Percentiles rank a stretch among this genome's conserved stretches.
Evolutionary conservation across 768 basidiomycete species (phyloP).

Genomic region (Kwoniella sp.): DNA sequence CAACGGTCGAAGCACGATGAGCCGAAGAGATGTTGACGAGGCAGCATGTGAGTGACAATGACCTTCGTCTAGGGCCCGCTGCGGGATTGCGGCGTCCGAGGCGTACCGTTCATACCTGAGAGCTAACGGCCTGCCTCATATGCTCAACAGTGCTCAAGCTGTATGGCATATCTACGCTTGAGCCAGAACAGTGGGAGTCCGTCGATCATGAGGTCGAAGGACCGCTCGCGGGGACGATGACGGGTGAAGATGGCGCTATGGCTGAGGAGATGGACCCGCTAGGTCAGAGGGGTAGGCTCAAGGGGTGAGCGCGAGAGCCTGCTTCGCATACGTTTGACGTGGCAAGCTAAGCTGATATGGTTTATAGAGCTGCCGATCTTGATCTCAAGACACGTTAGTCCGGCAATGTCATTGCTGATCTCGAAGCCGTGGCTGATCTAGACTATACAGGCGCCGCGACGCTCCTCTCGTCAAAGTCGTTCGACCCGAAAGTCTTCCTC

Average conservation of each 20-base stretch:
- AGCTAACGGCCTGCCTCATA: neutral
- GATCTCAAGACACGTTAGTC: conserved; percentile 57
- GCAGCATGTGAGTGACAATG: conserved; percentile 26
- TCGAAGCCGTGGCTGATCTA: neutral
- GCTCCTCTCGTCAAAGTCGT: conserved; percentile 83
- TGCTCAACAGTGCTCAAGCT: conserved; percentile 64
- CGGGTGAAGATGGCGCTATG: conserved; percentile 53
- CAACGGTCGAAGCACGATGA: no score
- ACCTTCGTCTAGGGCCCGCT: neutral
- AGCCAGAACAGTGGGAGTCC: conserved; percentile 85
- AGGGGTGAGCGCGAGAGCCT: conserved; percentile 49
- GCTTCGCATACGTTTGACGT: conserved; percentile 7
- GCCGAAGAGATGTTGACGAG: conserved; percentile 36
- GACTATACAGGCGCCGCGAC: conserved; percentile 67
- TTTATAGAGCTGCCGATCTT: conserved; percentile 60
- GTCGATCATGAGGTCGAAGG: conserved; percentile 79
- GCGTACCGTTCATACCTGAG: neutral
- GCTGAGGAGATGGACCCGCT: conserved; percentile 58
- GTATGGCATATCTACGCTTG: conserved; percentile 73
- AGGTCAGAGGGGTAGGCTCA: conserved; percentile 56
- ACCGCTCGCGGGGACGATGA: conserved; percentile 59
- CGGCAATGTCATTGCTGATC: neutral
- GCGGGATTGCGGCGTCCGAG: neutral
- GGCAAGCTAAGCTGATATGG: neutral
- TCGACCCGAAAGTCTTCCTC: conserved; percentile 91